Evolutionary conservation across 176 grass and related monocot species (phyloP).

Genomic region (Oryza meyeriana): DNA sequence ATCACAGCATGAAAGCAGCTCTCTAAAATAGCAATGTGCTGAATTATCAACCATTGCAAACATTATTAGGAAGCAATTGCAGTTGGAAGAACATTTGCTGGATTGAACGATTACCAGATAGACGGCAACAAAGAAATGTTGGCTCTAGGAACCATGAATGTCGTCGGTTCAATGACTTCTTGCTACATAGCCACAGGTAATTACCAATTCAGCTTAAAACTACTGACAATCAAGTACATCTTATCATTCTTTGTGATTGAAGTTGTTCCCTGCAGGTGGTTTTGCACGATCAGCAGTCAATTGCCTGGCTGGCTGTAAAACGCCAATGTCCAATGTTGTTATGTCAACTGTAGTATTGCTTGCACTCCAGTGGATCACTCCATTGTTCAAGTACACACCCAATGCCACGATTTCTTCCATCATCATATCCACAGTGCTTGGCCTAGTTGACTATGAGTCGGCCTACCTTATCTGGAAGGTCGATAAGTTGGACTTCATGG

Average conservation of each 20-base stretch:
- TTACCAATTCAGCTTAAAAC: conserved; percentile 3
- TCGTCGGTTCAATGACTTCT: conserved; percentile 85
- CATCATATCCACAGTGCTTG: conserved; percentile 78
- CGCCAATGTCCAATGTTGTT: conserved; percentile 75
- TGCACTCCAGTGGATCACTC: conserved; percentile 74
- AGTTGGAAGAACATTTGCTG: conserved; percentile 93
- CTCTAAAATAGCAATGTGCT: background rate
- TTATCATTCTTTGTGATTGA: conserved; percentile 21
- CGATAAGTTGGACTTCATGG: conserved; percentile 85
- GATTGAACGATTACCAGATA: conserved; percentile 77
- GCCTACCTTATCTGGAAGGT: conserved; percentile 92
- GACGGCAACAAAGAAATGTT: conserved; percentile 99
- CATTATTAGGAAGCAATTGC: conserved; percentile 85
- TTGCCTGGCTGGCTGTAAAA: conserved; percentile 82
- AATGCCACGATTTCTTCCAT: conserved; percentile 84
- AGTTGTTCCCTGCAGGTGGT: conserved; percentile 49
- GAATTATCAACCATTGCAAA: background rate
- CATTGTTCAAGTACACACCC: conserved; percentile 91
- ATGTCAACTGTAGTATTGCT: conserved; percentile 83
- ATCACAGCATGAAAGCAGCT: background rate
- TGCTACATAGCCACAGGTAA: conserved; percentile 90
- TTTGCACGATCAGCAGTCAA: conserved; percentile 94
- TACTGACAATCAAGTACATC: background rate
- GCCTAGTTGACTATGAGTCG: conserved; percentile 58
- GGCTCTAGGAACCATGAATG: conserved; percentile 91